Evolutionary conservation across 2,329 filamentous ascomycete genomes (phyloP).

Genomic region (Xylariomycetidae sp.): DNA sequence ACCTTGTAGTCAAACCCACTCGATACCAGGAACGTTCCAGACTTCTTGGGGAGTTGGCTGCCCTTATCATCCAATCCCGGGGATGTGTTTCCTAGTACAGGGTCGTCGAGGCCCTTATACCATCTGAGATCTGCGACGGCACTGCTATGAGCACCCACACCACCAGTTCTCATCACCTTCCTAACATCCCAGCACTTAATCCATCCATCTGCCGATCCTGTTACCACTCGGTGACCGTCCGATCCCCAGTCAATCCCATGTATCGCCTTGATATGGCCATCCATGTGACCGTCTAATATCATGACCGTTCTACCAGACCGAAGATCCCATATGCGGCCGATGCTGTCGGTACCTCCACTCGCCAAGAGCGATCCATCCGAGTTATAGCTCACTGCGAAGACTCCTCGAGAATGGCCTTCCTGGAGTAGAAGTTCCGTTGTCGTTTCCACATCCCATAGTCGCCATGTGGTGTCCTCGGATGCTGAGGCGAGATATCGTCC

Average conservation of each 20-base stretch:
- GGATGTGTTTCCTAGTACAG: slow-evolving; percentile 28
- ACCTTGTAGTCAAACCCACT: slow-evolving; percentile 92
- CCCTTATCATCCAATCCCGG: slow-evolving; percentile 60
- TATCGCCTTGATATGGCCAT: slow-evolving; percentile 79
- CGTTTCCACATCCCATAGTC: slow-evolving; percentile 82
- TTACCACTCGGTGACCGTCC: slow-evolving; percentile 88
- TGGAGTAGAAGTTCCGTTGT: slow-evolving; percentile 80
- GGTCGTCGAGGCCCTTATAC: slow-evolving; percentile 83
- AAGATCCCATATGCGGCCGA: slow-evolving; percentile 92
- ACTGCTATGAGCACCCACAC: slow-evolving; percentile 84
- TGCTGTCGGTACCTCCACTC: slow-evolving; percentile 88
- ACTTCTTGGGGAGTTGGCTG: slow-evolving; percentile 68
- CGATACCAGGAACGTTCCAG: slow-evolving; percentile 85
- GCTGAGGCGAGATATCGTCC: slow-evolving; percentile 86
- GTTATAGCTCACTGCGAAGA: slow-evolving; percentile 87
- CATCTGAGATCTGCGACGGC: slow-evolving; percentile 89
- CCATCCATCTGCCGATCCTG: slow-evolving; percentile 88
- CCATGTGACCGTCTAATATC: slow-evolving; percentile 85
- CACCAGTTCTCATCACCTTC: slow-evolving; percentile 75
- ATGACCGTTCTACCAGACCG: slow-evolving; percentile 89
- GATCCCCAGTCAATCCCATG: slow-evolving; percentile 88
- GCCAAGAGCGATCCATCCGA: slow-evolving; percentile 84
- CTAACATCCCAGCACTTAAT: slow-evolving; percentile 97
- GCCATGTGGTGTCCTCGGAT: slow-evolving; percentile 94
- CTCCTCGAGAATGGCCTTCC: slow-evolving; percentile 90